Percentiles rank a stretch among this genome's conserved stretches.
Conservation (phyloP, 2,329 filamentous ascomycete species). For the Epichloe uncinata region DNA sequence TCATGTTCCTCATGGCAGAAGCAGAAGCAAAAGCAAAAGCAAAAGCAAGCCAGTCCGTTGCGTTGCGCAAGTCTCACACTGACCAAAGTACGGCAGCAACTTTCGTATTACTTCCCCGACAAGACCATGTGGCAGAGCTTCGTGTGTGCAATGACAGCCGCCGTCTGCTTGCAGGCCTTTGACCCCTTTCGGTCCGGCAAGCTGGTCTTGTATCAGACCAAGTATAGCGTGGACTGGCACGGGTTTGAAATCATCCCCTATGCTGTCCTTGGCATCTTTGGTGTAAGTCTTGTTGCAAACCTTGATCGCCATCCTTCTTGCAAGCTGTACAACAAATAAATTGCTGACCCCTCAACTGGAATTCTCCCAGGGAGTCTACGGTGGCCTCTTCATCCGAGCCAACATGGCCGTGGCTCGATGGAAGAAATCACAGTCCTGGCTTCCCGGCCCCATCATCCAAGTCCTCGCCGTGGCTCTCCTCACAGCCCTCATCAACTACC, state of each 20-base stretch:
- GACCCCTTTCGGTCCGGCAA: conserved; percentile 94
- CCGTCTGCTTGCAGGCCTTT: conserved; percentile 80
- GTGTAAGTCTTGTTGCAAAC: conserved; percentile 29
- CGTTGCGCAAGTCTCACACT: neutral
- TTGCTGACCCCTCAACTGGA: conserved; percentile 33
- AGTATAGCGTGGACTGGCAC: conserved; percentile 85
- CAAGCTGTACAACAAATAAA: neutral
- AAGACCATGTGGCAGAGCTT: conserved; percentile 99
- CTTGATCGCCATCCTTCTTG: neutral
- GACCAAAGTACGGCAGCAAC: conserved; percentile 40
- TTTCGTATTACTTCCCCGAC: conserved; percentile 96
- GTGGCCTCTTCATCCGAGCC: conserved; percentile 83
- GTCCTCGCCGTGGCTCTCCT: conserved; percentile 67
- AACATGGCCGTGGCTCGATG: conserved; percentile 81
- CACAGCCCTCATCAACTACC: conserved; percentile 85
- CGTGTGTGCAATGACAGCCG: conserved; percentile 97
- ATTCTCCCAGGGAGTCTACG: conserved; percentile 80
- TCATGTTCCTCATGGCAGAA: neutral
- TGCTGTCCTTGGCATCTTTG: conserved; percentile 70
- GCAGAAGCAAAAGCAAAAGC: neutral
- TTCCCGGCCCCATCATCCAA: conserved; percentile 64
- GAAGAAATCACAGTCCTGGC: conserved; percentile 53
- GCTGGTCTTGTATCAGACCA: conserved; percentile 90
- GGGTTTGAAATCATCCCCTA: conserved; percentile 89
- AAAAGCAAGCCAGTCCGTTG: neutral